A percentile compares a stretch with the other conserved stretches of the same genome.
phyloP scores from a whole-genome alignment of 2,329 filamentous ascomycete genomes.

The Trichophyton mentagrophytes region DNA sequence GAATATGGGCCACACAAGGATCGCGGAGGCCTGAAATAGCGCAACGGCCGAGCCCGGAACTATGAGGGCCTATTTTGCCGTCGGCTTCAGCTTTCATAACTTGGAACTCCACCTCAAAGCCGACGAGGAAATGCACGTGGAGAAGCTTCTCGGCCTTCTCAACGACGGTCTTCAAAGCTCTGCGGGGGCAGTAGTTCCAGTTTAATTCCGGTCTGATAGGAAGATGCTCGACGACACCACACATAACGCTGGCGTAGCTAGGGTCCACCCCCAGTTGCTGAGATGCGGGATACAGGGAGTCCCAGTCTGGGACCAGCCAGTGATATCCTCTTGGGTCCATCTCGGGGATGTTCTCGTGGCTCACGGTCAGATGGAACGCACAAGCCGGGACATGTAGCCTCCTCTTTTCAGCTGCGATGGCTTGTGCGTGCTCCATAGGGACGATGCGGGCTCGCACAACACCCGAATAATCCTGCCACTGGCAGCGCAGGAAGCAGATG shows the following conservation, averaged over 20 bases:
- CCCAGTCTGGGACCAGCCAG: conserved; percentile 1
- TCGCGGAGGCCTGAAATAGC: conserved; percentile 1
- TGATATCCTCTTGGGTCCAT: neutral
- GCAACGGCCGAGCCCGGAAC: neutral
- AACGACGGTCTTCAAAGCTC: neutral
- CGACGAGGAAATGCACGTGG: neutral
- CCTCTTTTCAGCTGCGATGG: neutral
- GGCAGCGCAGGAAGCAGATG: neutral
- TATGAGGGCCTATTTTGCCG: neutral
- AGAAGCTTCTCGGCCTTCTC: neutral
- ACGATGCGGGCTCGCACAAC: conserved; percentile 3
- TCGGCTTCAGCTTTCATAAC: neutral
- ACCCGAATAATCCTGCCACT: conserved; percentile 6
- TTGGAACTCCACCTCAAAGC: conserved; percentile 2
- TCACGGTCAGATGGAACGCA: neutral
- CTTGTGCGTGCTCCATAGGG: neutral
- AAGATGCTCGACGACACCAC: neutral
- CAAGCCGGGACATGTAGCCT: neutral
- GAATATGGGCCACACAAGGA: conserved; percentile 1
- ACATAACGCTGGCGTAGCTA: neutral
- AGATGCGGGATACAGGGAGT: neutral
- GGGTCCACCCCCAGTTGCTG: neutral
- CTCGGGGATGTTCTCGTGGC: neutral
- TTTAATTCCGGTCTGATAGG: neutral
- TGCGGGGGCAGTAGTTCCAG: conserved; percentile 1